phyloP scores from a whole-genome alignment of 2,329 filamentous ascomycete species.

The Diplodia sapinea region DNA sequence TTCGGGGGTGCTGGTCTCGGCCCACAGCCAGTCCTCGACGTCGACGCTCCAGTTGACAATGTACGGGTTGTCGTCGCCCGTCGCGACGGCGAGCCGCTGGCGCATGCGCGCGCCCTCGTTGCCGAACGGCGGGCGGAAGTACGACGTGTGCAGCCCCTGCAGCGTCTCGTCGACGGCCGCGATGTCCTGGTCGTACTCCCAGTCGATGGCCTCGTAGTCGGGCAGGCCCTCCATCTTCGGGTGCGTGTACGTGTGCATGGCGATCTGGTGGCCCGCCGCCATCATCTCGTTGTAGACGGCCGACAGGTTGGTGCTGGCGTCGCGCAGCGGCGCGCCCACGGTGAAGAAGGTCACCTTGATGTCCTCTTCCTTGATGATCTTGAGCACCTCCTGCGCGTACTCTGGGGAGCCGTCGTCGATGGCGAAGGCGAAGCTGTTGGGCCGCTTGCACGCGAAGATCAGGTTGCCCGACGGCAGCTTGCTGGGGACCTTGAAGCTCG shows the following conservation, averaged over 20 bases:
- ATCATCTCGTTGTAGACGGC: constrained; percentile 69
- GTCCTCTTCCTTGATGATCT: constrained; percentile 64
- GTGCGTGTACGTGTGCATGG: constrained; percentile 71
- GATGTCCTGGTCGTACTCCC: constrained; percentile 66
- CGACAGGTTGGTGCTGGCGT: constrained; percentile 65
- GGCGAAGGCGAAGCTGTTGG: constrained; percentile 73
- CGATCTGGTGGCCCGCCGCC: constrained; percentile 68
- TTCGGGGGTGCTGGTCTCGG: constrained; percentile 65
- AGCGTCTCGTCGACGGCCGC: constrained; percentile 52
- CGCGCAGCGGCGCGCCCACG: constrained; percentile 67
- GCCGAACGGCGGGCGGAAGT: constrained; percentile 74
- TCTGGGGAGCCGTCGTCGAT: constrained; percentile 71
- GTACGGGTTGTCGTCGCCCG: constrained; percentile 55
- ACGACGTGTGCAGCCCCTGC: constrained; percentile 49
- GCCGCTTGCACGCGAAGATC: constrained; percentile 68
- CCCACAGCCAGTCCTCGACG: constrained; percentile 75
- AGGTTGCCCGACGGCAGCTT: constrained; percentile 68
- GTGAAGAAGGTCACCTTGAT: constrained; percentile 76
- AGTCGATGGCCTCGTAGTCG: constrained; percentile 61
- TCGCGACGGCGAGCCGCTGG: constrained; percentile 61
- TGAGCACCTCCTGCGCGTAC: constrained; percentile 65
- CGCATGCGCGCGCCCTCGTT: constrained; percentile 71
- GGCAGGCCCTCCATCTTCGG: constrained; percentile 68
- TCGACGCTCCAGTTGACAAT: constrained; percentile 74
- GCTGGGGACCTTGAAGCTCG: constrained; percentile 58